phyloP scores from a whole-genome alignment of 176 grass and related monocot species.

The Saccharum spontaneum region DNA sequence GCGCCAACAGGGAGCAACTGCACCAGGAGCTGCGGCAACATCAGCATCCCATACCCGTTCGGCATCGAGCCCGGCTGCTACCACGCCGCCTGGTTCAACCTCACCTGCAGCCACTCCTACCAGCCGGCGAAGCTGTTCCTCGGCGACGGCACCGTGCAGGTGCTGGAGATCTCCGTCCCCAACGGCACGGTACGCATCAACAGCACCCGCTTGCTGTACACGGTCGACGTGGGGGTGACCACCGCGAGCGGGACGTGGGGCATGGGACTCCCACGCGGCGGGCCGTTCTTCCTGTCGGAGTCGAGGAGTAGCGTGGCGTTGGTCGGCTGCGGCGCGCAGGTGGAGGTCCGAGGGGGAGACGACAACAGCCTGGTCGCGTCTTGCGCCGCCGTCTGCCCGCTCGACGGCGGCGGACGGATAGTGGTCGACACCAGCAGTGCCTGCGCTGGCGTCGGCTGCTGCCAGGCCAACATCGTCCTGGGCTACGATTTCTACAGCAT shows the following conservation, averaged over 20 bases:
- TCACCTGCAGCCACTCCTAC: constrained; percentile 43
- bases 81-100: constrained; percentile 30
- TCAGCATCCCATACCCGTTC: constrained; percentile 57
- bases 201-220: constrained; percentile 18
- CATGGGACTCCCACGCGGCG: neutral
- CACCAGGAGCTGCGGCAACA: constrained; percentile 33
- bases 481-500: constrained; percentile 33
- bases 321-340: constrained; percentile 28
- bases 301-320: constrained; percentile 11
- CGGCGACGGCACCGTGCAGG: constrained; percentile 32
- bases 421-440: neutral
- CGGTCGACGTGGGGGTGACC: neutral
- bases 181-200: constrained; percentile 32
- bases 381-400: constrained; percentile 33
- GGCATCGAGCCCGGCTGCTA: constrained; percentile 47
- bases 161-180: constrained; percentile 43
- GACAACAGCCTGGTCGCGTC: constrained; percentile 23
- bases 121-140: constrained; percentile 47
- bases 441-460: constrained; percentile 53
- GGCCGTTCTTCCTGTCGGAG: neutral
- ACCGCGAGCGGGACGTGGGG: neutral
- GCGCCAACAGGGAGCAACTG: neutral
- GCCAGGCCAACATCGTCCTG: constrained; percentile 17
- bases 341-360: neutral
- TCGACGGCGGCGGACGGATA: neutral